These are phyloP conservation scores for Manihot esculenta DNA, from an alignment of 441 rosid genomes.

Conservation along the genomic window DNA sequence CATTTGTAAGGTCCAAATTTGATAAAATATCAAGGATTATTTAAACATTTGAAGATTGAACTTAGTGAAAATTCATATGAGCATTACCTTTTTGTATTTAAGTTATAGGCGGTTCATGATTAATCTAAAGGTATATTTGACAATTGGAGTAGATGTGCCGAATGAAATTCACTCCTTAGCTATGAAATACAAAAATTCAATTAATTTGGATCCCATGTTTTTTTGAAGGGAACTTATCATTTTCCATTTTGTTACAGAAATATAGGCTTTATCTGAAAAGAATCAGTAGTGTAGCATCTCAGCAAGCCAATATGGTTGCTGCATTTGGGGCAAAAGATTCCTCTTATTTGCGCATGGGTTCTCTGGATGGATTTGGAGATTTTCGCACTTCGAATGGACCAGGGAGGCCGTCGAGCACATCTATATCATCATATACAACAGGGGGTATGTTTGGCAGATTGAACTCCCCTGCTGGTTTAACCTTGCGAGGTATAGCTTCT, in stretches of 20 bases:
- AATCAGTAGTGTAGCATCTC: constrained; percentile 43
- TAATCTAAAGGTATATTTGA: not conserved
- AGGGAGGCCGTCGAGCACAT: constrained; percentile 46
- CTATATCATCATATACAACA: constrained; percentile 52
- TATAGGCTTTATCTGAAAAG: constrained; percentile 85
- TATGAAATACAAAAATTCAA: not conserved
- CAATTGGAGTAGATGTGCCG: not conserved
- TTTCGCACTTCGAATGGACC: constrained; percentile 48
- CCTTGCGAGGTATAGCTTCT: constrained; percentile 55
- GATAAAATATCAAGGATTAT: not conserved
- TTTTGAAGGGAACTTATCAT: constrained; percentile 7
- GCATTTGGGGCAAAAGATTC: constrained; percentile 59
- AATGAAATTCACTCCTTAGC: not conserved
- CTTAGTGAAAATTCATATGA: not conserved
- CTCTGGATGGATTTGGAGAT: constrained; percentile 68
- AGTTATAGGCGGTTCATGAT: not conserved
- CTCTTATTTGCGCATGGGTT: constrained; percentile 48
- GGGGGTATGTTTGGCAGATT: constrained; percentile 56
- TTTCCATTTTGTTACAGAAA: constrained; percentile 56
- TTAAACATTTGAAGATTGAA: not conserved
- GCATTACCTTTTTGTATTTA: not conserved
- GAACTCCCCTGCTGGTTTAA: constrained; percentile 60
- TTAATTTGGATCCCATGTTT: constrained; percentile 6
- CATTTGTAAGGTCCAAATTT: not conserved
- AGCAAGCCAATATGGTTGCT: constrained; percentile 49